A percentile compares a stretch with the other conserved stretches of the same genome.
These are phyloP conservation scores for Ophiostoma sp. DNA, from an alignment of 2,329 filamentous ascomycete genomes.

Conservation along the genomic window DNA sequence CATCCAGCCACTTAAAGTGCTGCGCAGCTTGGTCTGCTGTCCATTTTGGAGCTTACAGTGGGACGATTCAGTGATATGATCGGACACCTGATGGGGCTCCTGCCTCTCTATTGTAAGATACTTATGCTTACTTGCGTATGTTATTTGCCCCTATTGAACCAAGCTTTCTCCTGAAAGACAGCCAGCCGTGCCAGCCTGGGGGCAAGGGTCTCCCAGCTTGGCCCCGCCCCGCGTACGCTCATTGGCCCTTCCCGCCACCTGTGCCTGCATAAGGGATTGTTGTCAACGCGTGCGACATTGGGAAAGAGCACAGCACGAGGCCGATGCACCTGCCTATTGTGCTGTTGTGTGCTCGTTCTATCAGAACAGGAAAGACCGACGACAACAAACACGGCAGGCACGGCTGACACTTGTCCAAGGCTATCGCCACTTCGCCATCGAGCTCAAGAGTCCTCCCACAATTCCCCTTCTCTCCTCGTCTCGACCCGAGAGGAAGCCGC, in stretches of 20 bases:
- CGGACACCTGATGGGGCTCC: neutral
- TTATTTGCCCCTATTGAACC: slow-evolving; percentile 22
- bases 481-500: neutral
- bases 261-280: slow-evolving; percentile 26
- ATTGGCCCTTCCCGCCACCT: slow-evolving; percentile 23
- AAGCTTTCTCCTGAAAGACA: slow-evolving; percentile 13
- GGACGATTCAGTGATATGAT: neutral
- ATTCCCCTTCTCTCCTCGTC: neutral
- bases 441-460: neutral
- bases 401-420: neutral
- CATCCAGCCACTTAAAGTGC: neutral
- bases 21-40: neutral
- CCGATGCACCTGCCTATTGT: slow-evolving; percentile 5
- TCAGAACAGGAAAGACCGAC: neutral
- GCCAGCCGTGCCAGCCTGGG: slow-evolving; percentile 15
- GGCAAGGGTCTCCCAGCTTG: slow-evolving; percentile 18
- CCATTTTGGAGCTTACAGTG: neutral
- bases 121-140: neutral
- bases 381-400: neutral
- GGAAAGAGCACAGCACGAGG: slow-evolving; percentile 11
- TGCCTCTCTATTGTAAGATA: neutral
- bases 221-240: slow-evolving; percentile 20
- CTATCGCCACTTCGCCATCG: neutral
- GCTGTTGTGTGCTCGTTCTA: neutral
- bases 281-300: neutral